These are phyloP conservation scores for Myxozyma mucilagina DNA, from an alignment of 805 yeast species.

Conservation along the genomic window DNA sequence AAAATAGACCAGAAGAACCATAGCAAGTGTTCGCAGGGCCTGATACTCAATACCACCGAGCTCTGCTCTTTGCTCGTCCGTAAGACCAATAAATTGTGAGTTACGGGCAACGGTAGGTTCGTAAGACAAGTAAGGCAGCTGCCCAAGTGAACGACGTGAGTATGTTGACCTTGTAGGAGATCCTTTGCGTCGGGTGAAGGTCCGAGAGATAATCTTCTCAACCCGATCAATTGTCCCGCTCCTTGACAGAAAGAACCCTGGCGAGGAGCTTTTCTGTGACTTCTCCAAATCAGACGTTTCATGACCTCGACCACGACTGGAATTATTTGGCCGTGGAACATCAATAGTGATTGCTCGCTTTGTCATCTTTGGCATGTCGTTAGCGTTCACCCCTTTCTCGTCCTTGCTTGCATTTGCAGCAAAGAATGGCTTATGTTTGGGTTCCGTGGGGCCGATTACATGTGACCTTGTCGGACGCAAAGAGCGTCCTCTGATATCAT, in stretches of 20 bases:
- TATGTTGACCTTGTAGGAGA: constrained; percentile 23
- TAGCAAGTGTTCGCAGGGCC: constrained; percentile 73
- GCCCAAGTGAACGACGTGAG: constrained; percentile 46
- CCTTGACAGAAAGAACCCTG: constrained; percentile 15
- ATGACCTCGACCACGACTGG: not conserved
- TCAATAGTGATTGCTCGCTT: constrained; percentile 55
- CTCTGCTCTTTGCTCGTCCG: constrained; percentile 85
- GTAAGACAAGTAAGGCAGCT: constrained; percentile 76
- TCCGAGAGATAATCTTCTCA: constrained; percentile 20
- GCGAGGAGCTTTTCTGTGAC: not conserved
- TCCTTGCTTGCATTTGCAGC: not conserved
- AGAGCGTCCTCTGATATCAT: constrained; percentile 2
- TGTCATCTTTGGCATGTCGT: constrained; percentile 30
- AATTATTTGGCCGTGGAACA: constrained; percentile 30
- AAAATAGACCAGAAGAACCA: constrained; percentile 65
- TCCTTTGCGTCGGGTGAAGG: constrained; percentile 18
- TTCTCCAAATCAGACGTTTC: not conserved
- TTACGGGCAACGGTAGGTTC: constrained; percentile 89
- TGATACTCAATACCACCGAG: constrained; percentile 97
- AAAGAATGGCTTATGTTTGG: not conserved
- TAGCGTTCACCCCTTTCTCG: not conserved
- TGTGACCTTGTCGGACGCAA: constrained; percentile 1
- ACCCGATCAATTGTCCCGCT: constrained; percentile 22
- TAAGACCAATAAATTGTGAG: constrained; percentile 81
- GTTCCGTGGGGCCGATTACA: not conserved